Evolutionary conservation across 2,329 filamentous ascomycete species (phyloP), one percentile per base, ranked within the genome.

Genomic region (Ceratocystis harringtonii): DNA sequence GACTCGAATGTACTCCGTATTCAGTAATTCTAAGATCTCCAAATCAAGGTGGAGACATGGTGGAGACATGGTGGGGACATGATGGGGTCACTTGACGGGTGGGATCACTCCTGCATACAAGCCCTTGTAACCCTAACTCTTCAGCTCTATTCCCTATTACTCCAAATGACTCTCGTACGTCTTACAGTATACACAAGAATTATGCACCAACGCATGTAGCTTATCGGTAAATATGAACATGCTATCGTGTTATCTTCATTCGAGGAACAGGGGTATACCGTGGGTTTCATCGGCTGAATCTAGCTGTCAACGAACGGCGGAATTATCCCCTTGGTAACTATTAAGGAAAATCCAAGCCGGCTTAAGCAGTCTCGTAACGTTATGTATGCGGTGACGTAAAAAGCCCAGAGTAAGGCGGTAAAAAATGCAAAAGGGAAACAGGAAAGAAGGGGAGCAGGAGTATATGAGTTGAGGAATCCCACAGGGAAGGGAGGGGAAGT

Each of bases 271-370:
- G 55, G 55, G 15, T 30, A 62, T 17, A 36, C 30, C 1, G 25
- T 62, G 62, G 62, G 19, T 64, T 64, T 30, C n/a, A 30, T 58
- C 62, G 62, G 62, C 32, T 64, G 50, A 32, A 30, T 5, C 5
- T 50, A 41, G 50, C 32, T 36, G 30, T 5, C 22, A 19, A n/a
- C n/a, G 10, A 2, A 32, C 22, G 15, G 36, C 62, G 48, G 62
- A 62, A 57, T 57, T 55, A 28, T 17, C 15, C 28, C 28, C 28
- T n/a, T 19, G 3, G 28, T 36, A 7, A 52, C 22, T 6, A 19
- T 17, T 36, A 1, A 28, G 41, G n/a, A 28, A 17, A 19, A 30
- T 25, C 7, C 15, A 45, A 48, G 1, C n/a, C 22, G 41, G 60
- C 60, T 41, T 28, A 45, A 45, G 60, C 19, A 15, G 10, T 41